Evolutionary conservation across 148 eudicot species (phyloP).

Genomic region (Amaranthus hypochondriacus): DNA sequence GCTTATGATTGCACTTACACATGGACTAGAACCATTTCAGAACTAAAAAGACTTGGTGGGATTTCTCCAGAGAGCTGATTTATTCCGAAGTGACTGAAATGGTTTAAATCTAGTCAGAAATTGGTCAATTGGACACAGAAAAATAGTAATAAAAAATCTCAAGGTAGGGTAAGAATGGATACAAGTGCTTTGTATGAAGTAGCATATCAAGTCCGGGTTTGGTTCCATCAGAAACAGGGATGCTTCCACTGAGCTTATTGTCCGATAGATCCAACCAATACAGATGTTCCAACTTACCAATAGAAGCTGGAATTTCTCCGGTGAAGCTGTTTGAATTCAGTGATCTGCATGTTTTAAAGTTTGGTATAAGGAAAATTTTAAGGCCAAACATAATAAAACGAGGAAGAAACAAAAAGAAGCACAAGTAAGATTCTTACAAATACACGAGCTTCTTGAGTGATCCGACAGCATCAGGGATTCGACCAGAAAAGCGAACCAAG

Average conservation of each 20-base stretch:
- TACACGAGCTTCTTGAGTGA: slow-evolving; percentile 50
- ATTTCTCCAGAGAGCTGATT: slow-evolving; percentile 65
- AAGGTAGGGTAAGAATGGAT: slow-evolving; percentile 26
- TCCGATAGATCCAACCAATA: slow-evolving; percentile 78
- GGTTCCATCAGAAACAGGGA: slow-evolving; percentile 63
- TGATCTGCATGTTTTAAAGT: slow-evolving; percentile 42
- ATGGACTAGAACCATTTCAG: slow-evolving; percentile 66
- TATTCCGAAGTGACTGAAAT: slow-evolving; percentile 69
- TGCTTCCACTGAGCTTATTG: slow-evolving; percentile 61
- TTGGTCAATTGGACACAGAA: background rate
- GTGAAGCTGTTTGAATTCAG: slow-evolving; percentile 61
- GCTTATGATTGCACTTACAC: slow-evolving; percentile 47
- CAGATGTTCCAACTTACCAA: slow-evolving; percentile 56
- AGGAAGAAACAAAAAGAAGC: background rate
- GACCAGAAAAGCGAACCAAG: slow-evolving; percentile 69
- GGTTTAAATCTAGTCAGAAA: slow-evolving; percentile 5
- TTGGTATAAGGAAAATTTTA: background rate
- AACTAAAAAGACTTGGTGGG: slow-evolving; percentile 52
- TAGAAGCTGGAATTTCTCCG: slow-evolving; percentile 61
- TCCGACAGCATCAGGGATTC: slow-evolving; percentile 73
- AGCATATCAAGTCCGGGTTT: slow-evolving; percentile 63
- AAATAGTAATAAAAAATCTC: background rate
- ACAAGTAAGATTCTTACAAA: slow-evolving; percentile 49
- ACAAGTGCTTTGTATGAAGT: slow-evolving; percentile 67
- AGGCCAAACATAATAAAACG: background rate